Percentiles rank a stretch among this genome's conserved stretches.
Conservation (phyloP, 345 rosid species). For the Bruguiera sexangula region DNA sequence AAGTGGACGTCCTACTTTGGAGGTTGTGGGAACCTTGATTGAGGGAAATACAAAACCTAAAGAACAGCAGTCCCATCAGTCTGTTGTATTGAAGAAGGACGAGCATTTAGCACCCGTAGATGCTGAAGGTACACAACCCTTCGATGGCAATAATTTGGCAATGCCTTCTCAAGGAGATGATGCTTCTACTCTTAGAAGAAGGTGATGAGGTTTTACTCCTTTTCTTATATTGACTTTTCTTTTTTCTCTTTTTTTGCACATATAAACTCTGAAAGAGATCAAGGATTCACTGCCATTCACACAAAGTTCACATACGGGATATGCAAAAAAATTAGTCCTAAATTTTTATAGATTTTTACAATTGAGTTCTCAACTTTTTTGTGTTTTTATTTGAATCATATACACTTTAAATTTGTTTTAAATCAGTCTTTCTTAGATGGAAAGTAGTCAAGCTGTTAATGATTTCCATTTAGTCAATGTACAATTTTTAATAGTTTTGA, state of each 20-base stretch:
- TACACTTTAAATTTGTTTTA: too few species aligned
- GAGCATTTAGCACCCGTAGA: conserved; percentile 16
- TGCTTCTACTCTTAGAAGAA: conserved; percentile 54
- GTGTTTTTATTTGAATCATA: too few species aligned
- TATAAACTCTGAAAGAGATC: background rate
- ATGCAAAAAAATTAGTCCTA: too few species aligned
- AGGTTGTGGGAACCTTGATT: conserved; percentile 58
- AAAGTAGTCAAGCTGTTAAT: too few species aligned
- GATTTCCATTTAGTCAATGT: too few species aligned
- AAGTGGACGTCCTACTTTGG: conserved; percentile 48
- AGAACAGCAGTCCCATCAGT: conserved; percentile 25
- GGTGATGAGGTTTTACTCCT: conserved; percentile 33
- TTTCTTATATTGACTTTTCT: background rate
- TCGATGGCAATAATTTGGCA: conserved; percentile 29
- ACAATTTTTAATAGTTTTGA: too few species aligned
- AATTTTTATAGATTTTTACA: too few species aligned
- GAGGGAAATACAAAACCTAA: conserved; percentile 32
- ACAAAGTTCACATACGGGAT: background rate
- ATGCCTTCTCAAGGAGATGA: conserved; percentile 35
- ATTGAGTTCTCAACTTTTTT: too few species aligned
- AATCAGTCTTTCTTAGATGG: too few species aligned
- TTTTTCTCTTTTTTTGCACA: background rate
- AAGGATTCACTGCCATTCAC: background rate
- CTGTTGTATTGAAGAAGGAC: conserved; percentile 25
- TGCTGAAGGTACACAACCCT: conserved; percentile 23